Evolutionary conservation across 169 alveolate species (phyloP).

Genomic region (Plasmodium billcollinsi): DNA sequence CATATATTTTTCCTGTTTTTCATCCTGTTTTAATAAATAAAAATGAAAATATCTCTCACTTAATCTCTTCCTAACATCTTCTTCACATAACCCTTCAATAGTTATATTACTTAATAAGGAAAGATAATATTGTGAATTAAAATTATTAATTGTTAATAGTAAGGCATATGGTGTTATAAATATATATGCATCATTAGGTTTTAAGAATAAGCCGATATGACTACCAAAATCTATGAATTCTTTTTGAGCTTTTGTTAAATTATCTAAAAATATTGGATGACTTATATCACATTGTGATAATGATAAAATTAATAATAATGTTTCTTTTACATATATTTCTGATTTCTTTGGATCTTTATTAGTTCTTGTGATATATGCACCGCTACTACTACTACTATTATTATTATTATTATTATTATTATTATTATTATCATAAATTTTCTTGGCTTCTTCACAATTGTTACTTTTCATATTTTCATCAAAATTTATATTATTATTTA

Average conservation of each 20-base stretch:
- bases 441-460: not conserved
- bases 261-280: constrained; percentile 80
- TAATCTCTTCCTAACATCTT: constrained; percentile 12
- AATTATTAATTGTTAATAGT: constrained; percentile 70
- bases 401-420: not conserved
- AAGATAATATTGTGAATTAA: constrained; percentile 36
- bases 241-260: constrained; percentile 84
- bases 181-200: constrained; percentile 50
- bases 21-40: constrained; percentile 16
- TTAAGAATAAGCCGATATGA: constrained; percentile 85
- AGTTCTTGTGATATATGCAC: constrained; percentile 26
- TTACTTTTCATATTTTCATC: not conserved
- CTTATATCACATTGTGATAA: constrained; percentile 85
- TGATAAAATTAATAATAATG: constrained; percentile 81
- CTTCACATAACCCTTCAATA: constrained; percentile 30
- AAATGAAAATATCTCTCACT: constrained; percentile 53
- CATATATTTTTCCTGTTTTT: not conserved
- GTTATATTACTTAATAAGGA: constrained; percentile 31
- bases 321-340: constrained; percentile 78
- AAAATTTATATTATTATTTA: not conserved
- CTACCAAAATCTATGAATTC: constrained; percentile 82
- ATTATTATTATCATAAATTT: not conserved
- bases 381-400: not conserved
- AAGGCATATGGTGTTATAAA: constrained; percentile 80
- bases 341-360: constrained; percentile 71